Conservation (phyloP, 257 asterid species). For the Solanum tacnaense region DNA sequence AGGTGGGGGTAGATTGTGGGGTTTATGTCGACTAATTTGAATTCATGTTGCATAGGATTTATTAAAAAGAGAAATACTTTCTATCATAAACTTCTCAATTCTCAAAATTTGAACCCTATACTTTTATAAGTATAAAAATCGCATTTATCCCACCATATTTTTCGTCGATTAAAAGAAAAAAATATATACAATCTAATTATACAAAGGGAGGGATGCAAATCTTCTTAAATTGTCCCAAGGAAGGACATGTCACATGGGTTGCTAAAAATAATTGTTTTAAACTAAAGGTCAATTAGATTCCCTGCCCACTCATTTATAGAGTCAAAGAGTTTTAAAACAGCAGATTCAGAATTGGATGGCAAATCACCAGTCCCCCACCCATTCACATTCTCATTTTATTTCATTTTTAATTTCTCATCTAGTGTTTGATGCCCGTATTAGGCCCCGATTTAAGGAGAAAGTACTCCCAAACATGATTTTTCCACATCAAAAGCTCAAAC, state of each 20-base stretch:
- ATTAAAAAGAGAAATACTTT: too few species aligned
- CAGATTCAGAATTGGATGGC: neutral
- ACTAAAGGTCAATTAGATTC: slow-evolving; percentile 12
- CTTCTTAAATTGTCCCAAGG: neutral
- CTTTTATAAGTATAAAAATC: neutral
- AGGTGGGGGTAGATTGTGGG: neutral
- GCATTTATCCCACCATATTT: neutral
- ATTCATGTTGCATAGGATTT: neutral
- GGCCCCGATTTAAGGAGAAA: neutral
- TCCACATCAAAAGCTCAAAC: neutral
- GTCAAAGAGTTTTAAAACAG: neutral
- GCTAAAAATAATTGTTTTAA: neutral
- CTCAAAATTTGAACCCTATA: neutral
- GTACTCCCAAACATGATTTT: neutral
- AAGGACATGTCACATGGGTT: slow-evolving; percentile 31
- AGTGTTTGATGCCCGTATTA: neutral
- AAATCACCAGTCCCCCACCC: neutral
- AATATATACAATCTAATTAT: neutral
- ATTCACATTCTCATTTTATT: neutral
- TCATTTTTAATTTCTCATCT: neutral
- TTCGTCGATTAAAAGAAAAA: neutral
- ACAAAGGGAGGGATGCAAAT: neutral
- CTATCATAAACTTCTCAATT: neutral
- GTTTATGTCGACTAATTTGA: neutral
- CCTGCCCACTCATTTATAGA: neutral